Evolutionary conservation across 257 asterid species (phyloP).

Genomic region (Nicotiana knightiana): DNA sequence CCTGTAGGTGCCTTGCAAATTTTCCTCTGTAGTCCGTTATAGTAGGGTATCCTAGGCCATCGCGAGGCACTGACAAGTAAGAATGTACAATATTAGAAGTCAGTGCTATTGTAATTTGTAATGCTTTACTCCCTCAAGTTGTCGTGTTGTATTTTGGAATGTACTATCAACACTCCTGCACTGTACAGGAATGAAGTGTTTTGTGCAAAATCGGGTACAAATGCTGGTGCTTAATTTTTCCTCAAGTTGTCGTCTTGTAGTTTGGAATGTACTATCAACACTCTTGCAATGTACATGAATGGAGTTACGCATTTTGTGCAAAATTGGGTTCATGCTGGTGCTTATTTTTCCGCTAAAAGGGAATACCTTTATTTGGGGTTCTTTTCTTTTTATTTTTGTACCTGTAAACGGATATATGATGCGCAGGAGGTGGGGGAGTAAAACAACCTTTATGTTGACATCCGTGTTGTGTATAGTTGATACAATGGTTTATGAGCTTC

Average conservation of each 20-base stretch:
- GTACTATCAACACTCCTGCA: constrained; percentile 1
- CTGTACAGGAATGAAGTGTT: background rate
- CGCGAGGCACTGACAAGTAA: background rate
- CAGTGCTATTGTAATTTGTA: background rate
- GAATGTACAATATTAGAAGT: constrained; percentile 1
- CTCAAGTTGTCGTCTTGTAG: background rate
- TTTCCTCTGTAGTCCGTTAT: background rate
- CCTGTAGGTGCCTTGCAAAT: background rate
- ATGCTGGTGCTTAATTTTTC: background rate
- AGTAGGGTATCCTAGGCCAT: constrained; percentile 3
- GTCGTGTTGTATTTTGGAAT: constrained; percentile 2
- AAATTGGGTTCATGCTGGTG: background rate
- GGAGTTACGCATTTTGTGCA: background rate
- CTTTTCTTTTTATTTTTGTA: background rate
- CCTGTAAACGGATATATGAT: background rate
- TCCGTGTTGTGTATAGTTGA: background rate
- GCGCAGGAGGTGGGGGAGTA: background rate
- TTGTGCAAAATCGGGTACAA: background rate
- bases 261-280: constrained; percentile 3
- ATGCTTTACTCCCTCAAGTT: background rate
- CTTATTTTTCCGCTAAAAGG: background rate
- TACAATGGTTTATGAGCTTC: background rate
- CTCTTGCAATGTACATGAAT: background rate
- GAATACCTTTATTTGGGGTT: background rate
- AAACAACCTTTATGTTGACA: background rate